Evolutionary conservation across 2,329 filamentous ascomycete genomes (phyloP).

Genomic region (Calonectria naviculata): DNA sequence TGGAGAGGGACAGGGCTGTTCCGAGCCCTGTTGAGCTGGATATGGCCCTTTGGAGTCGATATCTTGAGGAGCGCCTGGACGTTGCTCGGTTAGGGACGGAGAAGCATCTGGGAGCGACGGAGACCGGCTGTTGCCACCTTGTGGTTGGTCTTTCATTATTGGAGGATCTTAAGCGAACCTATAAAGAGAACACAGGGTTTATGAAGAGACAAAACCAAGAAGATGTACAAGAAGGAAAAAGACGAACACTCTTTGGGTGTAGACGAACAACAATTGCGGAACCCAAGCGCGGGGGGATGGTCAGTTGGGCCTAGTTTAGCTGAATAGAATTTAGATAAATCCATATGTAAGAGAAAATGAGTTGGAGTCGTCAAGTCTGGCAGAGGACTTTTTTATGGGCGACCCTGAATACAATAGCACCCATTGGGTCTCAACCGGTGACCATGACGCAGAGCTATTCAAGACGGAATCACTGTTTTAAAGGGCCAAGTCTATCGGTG

Average conservation of each 20-base stretch:
- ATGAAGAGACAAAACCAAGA: background rate
- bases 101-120: background rate
- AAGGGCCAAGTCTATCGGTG: background rate
- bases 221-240: background rate
- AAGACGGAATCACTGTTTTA: conserved; percentile 16
- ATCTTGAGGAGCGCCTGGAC: background rate
- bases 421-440: background rate
- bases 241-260: background rate
- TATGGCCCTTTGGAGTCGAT: background rate
- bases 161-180: background rate
- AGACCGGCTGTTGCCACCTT: background rate
- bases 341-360: background rate
- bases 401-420: background rate
- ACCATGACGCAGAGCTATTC: background rate
- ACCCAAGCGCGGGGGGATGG: background rate
- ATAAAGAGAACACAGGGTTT: background rate
- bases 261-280: too few relatives aligned
- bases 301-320: background rate
- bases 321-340: background rate
- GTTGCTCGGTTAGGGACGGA: background rate
- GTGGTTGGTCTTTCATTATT: background rate
- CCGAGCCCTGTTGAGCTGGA: background rate
- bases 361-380: background rate
- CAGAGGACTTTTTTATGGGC: background rate
- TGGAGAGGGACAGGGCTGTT: background rate